Evolutionary conservation across 768 basidiomycete species (phyloP).

Genomic region (Lactifluus hygrophoroides): DNA sequence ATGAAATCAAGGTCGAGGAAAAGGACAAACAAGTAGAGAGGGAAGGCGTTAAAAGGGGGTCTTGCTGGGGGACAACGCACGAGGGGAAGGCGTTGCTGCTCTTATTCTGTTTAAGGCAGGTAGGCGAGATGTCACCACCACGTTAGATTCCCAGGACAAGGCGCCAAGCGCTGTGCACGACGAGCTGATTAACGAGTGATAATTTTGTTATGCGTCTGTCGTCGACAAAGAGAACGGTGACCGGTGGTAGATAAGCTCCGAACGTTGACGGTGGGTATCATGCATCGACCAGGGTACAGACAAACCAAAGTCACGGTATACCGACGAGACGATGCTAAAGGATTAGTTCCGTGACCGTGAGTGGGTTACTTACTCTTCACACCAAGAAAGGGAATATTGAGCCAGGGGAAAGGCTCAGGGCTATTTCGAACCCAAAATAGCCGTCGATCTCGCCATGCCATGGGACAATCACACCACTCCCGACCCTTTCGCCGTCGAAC

Average conservation of each 20-base stretch:
- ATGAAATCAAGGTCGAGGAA: constrained; percentile 1
- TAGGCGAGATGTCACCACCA: constrained; percentile 15
- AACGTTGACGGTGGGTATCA: neutral
- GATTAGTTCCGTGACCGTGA: too few relatives aligned
- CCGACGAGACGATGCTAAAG: too few relatives aligned
- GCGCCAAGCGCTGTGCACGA: neutral
- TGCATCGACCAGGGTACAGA: too few relatives aligned
- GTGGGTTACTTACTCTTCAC: neutral
- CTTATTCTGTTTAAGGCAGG: constrained; percentile 15
- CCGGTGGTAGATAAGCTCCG: neutral
- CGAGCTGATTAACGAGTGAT: neutral
- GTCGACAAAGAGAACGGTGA: neutral
- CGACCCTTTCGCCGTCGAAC: too few relatives aligned
- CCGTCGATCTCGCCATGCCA: constrained; percentile 7
- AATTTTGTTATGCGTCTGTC: neutral
- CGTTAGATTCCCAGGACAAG: constrained; percentile 9
- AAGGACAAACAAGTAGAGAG: neutral
- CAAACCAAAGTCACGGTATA: too few relatives aligned
- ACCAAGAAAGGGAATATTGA: neutral
- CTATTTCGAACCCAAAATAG: neutral
- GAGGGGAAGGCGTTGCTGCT: constrained; percentile 16
- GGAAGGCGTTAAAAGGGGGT: constrained; percentile 8
- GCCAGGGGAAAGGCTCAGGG: neutral
- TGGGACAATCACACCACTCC: too few relatives aligned
- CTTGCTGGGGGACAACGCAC: constrained; percentile 5